Evolutionary conservation across 208 protist species (phyloP).

Genomic region (Trypanosoma grayi): DNA sequence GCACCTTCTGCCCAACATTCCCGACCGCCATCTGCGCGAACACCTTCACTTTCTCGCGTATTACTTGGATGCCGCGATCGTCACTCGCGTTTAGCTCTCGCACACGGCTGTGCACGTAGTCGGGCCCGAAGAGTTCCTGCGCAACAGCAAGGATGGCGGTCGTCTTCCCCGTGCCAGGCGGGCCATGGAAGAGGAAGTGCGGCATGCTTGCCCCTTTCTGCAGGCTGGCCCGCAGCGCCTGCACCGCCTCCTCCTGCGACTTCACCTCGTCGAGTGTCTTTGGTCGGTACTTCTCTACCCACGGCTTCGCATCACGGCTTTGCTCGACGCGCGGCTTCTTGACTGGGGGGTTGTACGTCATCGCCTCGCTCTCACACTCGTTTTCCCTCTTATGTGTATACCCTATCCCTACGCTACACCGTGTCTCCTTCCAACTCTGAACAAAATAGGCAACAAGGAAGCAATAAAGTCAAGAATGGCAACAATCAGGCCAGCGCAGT

Average conservation of each 20-base stretch:
- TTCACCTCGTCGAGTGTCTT: slow-evolving; percentile 93
- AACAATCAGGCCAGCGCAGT: too few species aligned
- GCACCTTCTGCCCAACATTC: slow-evolving; percentile 49
- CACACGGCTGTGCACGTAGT: slow-evolving; percentile 89
- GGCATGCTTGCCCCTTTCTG: slow-evolving; percentile 92
- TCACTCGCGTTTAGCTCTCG: slow-evolving; percentile 99
- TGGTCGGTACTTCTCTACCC: slow-evolving; percentile 95
- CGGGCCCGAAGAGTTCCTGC: slow-evolving; percentile 96
- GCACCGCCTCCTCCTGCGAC: slow-evolving; percentile 96
- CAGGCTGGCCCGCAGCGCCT: slow-evolving; percentile 89
- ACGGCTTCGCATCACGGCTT: slow-evolving; percentile 44
- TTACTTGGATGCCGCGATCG: slow-evolving; percentile 98
- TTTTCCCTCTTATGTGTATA: not conserved
- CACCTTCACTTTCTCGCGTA: slow-evolving; percentile 98
- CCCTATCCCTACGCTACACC: not conserved
- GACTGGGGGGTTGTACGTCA: slow-evolving; percentile 20
- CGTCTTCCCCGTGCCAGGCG: slow-evolving; percentile 98
- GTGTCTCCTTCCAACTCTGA: not conserved
- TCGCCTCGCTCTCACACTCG: not conserved
- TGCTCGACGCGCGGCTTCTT: slow-evolving; percentile 34
- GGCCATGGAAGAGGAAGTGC: slow-evolving; percentile 99
- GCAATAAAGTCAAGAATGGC: too few species aligned
- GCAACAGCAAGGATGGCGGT: slow-evolving; percentile 98
- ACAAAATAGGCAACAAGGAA: too few species aligned
- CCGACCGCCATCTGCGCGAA: slow-evolving; percentile 94